These are phyloP conservation scores for Geotrichum candidum DNA, from an alignment of 1,139 yeast species.

Conservation along the genomic window DNA sequence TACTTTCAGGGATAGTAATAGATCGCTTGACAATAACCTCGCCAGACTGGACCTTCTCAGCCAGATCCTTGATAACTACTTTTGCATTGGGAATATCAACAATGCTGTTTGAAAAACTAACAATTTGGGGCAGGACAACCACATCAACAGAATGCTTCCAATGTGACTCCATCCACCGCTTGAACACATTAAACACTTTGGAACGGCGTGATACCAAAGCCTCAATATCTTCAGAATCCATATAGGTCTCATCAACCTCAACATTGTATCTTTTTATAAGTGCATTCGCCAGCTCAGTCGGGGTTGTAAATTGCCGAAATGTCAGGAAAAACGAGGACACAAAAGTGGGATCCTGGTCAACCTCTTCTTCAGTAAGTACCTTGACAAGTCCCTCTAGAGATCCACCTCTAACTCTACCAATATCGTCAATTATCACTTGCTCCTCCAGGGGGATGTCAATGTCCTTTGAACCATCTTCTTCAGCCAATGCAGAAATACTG, in stretches of 20 bases:
- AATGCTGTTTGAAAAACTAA: conserved; percentile 66
- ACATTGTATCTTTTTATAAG: conserved; percentile 63
- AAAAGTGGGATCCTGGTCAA: conserved; percentile 61
- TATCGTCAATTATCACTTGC: conserved; percentile 41
- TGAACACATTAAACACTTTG: conserved; percentile 60
- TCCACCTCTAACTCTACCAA: conserved; percentile 64
- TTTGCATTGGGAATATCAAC: conserved; percentile 26
- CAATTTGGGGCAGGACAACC: conserved; percentile 55
- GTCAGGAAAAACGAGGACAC: conserved; percentile 74
- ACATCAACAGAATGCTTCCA: conserved; percentile 68
- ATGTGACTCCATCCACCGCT: conserved; percentile 81
- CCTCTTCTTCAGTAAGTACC: conserved; percentile 62
- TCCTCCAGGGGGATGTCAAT: conserved; percentile 17
- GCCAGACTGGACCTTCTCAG: conserved; percentile 22
- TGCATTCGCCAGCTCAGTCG: conserved; percentile 64
- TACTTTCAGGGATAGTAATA: conserved; percentile 22
- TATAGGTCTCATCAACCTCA: conserved; percentile 33
- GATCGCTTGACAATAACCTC: conserved; percentile 24
- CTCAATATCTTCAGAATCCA: conserved; percentile 27
- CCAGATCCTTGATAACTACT: conserved; percentile 25
- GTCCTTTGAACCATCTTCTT: neutral
- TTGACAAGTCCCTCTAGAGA: conserved; percentile 70
- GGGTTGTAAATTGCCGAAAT: conserved; percentile 67
- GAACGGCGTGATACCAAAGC: conserved; percentile 57
- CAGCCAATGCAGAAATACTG: neutral